A percentile compares a stretch with the other conserved stretches of the same genome.
phyloP scores from a whole-genome alignment of 2,329 filamentous ascomycete genomes.

The Stachybotrys echinatus region DNA sequence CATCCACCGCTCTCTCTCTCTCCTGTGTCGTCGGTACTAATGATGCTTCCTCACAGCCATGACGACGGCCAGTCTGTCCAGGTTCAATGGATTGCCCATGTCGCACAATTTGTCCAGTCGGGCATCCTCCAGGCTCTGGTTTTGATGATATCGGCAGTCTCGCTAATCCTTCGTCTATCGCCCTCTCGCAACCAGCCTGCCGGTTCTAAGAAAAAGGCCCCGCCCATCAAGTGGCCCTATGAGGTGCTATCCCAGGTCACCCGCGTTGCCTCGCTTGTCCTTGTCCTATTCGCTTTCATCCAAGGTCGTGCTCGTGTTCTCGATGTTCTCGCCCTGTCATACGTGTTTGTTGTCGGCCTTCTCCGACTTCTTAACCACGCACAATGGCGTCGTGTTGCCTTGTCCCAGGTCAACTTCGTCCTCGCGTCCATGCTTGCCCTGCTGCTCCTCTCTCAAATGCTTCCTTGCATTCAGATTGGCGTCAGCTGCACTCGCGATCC shows the following conservation, averaged over 20 bases:
- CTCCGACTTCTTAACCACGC: slow-evolving; percentile 33
- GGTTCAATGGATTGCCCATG: slow-evolving; percentile 31
- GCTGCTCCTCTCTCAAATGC: slow-evolving; percentile 28
- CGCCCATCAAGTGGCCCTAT: slow-evolving; percentile 33
- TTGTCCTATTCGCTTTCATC: slow-evolving; percentile 30
- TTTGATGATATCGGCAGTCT: slow-evolving; percentile 29
- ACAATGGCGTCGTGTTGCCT: slow-evolving; percentile 38
- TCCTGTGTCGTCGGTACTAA: too few relatives aligned
- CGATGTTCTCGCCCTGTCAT: slow-evolving; percentile 29
- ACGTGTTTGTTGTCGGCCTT: slow-evolving; percentile 39
- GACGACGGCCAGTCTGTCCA: background rate
- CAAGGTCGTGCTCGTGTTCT: slow-evolving; percentile 27
- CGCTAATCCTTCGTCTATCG: slow-evolving; percentile 26
- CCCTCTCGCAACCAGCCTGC: slow-evolving; percentile 20
- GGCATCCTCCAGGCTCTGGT: slow-evolving; percentile 33
- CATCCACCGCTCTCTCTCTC: too few relatives aligned
- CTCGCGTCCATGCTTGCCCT: slow-evolving; percentile 30
- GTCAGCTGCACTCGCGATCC: slow-evolving; percentile 21
- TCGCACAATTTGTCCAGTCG: slow-evolving; percentile 32
- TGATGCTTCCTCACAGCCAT: too few relatives aligned
- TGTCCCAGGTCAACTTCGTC: slow-evolving; percentile 45
- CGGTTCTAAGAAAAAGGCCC: slow-evolving; percentile 23
- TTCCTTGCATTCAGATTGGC: slow-evolving; percentile 37
- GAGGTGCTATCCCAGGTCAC: slow-evolving; percentile 37
- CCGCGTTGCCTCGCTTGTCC: slow-evolving; percentile 32